Percentiles rank a stretch among this genome's conserved stretches.
Conservation (phyloP, 441 rosid genomes). For the Biscutella laevigata region DNA sequence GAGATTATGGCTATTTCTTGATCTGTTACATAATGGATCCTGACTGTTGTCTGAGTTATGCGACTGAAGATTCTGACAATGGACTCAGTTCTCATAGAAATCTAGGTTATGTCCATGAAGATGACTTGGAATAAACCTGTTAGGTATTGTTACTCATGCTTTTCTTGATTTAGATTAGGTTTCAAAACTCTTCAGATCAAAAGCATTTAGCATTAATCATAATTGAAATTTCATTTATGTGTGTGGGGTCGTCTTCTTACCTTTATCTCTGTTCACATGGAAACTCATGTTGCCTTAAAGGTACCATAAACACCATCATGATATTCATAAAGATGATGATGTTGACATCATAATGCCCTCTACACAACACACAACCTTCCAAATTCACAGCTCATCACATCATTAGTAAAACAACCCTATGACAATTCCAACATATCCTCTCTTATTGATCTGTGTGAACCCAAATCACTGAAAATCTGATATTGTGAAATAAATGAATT, state of each 20-base stretch:
- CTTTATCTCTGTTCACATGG: conserved; percentile 20
- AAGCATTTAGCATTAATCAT: neutral
- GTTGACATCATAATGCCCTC: conserved; percentile 6
- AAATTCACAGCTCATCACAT: conserved; percentile 25
- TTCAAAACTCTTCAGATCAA: neutral
- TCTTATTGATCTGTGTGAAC: conserved; percentile 20
- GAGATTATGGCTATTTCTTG: conserved; percentile 4
- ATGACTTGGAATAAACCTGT: neutral
- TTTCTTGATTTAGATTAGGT: neutral
- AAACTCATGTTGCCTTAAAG: conserved; percentile 18
- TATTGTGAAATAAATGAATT: conserved; percentile 12
- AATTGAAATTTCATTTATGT: neutral
- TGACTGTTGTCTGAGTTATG: conserved; percentile 9
- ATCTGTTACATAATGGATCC: neutral
- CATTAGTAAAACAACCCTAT: conserved; percentile 4
- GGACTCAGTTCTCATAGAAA: neutral
- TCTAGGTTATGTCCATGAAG: neutral
- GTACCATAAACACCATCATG: conserved; percentile 14
- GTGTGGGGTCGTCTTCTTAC: conserved; percentile 12
- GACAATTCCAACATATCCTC: conserved; percentile 12
- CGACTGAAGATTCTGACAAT: neutral
- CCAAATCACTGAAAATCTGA: conserved; percentile 9
- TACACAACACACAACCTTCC: conserved; percentile 21
- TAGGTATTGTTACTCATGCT: neutral
- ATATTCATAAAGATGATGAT: conserved; percentile 12